Percentiles rank a stretch among this genome's conserved stretches.
Evolutionary conservation across 164 flowering plant species (phyloP).

Genomic region (Platanus orientalis): DNA sequence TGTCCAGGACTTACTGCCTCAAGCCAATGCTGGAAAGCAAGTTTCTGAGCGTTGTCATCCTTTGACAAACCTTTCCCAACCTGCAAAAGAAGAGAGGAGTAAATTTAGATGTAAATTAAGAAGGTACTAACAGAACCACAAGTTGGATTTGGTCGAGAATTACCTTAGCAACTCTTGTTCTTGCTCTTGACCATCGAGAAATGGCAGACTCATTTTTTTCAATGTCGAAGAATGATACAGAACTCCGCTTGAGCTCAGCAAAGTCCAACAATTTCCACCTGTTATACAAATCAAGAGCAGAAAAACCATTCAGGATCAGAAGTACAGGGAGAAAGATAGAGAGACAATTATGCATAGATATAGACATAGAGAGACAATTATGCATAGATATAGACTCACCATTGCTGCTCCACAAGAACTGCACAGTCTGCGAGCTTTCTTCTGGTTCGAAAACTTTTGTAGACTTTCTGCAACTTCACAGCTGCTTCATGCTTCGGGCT

Average conservation of each 20-base stretch:
- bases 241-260: slow-evolving; percentile 80
- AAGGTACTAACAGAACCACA: neutral
- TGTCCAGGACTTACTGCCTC: slow-evolving; percentile 69
- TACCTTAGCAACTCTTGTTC: slow-evolving; percentile 90
- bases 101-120: neutral
- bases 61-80: slow-evolving; percentile 95
- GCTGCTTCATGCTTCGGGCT: slow-evolving; percentile 73
- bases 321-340: neutral
- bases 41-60: slow-evolving; percentile 81
- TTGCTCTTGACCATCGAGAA: slow-evolving; percentile 90
- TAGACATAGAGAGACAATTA: neutral
- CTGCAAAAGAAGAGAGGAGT: slow-evolving; percentile 28
- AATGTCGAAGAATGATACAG: slow-evolving; percentile 80
- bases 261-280: slow-evolving; percentile 63
- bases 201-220: slow-evolving; percentile 71
- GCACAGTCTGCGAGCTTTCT: slow-evolving; percentile 95
- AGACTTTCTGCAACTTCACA: slow-evolving; percentile 86
- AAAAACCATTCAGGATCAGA: neutral
- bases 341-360: neutral
- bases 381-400: slow-evolving; percentile 36
- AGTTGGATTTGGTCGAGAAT: neutral
- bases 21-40: slow-evolving; percentile 96
- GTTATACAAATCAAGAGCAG: slow-evolving; percentile 3
- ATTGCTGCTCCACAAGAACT: slow-evolving; percentile 78
- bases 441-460: slow-evolving; percentile 87